These are phyloP conservation scores for Yamadazyma dushanensis DNA, from an alignment of 1,139 yeast species.

Conservation along the genomic window DNA sequence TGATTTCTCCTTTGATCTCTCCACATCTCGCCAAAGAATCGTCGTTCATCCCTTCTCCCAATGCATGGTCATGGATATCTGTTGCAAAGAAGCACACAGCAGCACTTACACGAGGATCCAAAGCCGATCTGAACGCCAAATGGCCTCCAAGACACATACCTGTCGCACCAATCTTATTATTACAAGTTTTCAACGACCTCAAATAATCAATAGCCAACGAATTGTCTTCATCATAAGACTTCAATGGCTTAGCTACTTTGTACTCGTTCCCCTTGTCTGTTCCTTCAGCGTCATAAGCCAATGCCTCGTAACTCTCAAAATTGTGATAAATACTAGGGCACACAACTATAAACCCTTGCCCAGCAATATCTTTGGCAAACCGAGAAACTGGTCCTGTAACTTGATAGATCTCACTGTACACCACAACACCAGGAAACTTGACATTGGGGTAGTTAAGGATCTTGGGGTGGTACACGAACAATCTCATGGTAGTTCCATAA, in stretches of 20 bases:
- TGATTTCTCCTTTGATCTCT: slow-evolving; percentile 58
- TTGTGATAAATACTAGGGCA: slow-evolving; percentile 82
- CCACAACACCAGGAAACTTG: slow-evolving; percentile 77
- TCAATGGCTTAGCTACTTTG: slow-evolving; percentile 66
- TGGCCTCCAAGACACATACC: slow-evolving; percentile 92
- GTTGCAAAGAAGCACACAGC: slow-evolving; percentile 81
- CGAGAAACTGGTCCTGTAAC: slow-evolving; percentile 78
- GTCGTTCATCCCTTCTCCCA: slow-evolving; percentile 64
- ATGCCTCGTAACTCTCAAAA: slow-evolving; percentile 61
- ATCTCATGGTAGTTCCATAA: slow-evolving; percentile 65
- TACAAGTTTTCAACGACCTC: slow-evolving; percentile 57
- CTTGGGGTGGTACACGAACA: slow-evolving; percentile 66
- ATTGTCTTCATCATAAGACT: slow-evolving; percentile 77
- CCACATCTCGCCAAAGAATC: slow-evolving; percentile 60
- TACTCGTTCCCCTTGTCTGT: slow-evolving; percentile 73
- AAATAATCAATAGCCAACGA: slow-evolving; percentile 64
- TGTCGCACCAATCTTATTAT: slow-evolving; percentile 75
- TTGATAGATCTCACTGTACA: slow-evolving; percentile 80
- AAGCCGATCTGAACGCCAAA: slow-evolving; percentile 70
- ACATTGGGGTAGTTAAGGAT: slow-evolving; percentile 72
- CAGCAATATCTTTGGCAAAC: slow-evolving; percentile 76
- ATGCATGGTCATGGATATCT: slow-evolving; percentile 66
- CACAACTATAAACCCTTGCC: slow-evolving; percentile 76
- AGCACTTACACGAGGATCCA: slow-evolving; percentile 65
- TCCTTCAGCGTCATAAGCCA: slow-evolving; percentile 70